phyloP scores from a whole-genome alignment of 305 asterid genomes.

The Solanum hybrid region DNA sequence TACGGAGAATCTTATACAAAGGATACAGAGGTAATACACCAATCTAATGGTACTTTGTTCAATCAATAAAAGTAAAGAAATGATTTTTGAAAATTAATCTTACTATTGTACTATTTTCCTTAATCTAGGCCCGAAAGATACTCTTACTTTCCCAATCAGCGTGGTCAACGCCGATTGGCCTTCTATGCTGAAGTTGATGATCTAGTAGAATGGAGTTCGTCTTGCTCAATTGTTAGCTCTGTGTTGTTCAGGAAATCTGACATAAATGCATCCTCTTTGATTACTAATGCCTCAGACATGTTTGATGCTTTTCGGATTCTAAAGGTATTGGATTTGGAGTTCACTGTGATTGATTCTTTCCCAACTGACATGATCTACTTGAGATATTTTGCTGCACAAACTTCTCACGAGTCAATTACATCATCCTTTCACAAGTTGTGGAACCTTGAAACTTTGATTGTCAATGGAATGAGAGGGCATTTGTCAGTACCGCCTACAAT shows the following conservation, averaged over 20 bases:
- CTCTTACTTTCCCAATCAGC: neutral
- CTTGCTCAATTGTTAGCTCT: neutral
- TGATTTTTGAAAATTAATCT: neutral
- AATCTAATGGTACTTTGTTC: neutral
- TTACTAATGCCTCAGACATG: neutral
- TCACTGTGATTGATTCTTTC: neutral
- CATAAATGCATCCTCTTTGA: no score
- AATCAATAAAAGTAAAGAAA: neutral
- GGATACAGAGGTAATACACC: neutral
- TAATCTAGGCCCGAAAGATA: neutral
- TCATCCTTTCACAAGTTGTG: neutral
- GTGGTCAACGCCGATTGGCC: neutral
- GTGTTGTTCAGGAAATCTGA: no score
- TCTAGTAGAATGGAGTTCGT: neutral
- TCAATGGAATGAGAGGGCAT: accelerated
- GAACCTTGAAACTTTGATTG: neutral
- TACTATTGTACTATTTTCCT: neutral
- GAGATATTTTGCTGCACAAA: neutral
- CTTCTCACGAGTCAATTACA: neutral
- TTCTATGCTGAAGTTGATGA: neutral
- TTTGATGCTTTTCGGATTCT: neutral
- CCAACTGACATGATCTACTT: neutral
- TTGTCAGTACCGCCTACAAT: neutral
- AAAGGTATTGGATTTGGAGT: neutral
- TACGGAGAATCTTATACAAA: neutral